phyloP scores from a whole-genome alignment of 169 alveolate species.

The Perkinsus marinus region DNA sequence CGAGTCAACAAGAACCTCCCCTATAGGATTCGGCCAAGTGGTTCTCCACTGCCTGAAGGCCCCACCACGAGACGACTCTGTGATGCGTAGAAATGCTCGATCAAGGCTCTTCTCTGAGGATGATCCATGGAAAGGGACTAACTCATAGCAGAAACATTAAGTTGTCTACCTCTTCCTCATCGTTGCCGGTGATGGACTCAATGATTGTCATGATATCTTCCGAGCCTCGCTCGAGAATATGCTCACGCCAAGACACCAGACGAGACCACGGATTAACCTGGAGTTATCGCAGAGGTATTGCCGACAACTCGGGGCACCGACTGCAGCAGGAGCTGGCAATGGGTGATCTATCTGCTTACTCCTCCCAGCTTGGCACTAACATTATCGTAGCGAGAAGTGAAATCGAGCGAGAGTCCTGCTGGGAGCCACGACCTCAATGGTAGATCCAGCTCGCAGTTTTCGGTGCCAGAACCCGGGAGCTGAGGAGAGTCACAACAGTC shows the following conservation, averaged over 20 bases:
- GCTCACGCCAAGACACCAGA: background rate
- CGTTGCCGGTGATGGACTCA: background rate
- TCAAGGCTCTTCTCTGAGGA: background rate
- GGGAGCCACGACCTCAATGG: background rate
- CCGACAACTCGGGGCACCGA: background rate
- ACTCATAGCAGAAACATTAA: background rate
- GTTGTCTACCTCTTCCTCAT: background rate
- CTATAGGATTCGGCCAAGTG: background rate
- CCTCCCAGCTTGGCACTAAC: background rate
- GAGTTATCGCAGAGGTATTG: background rate
- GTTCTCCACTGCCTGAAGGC: background rate
- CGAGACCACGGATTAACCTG: background rate
- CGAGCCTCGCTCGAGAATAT: background rate
- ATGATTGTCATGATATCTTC: background rate
- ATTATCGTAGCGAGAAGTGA: background rate
- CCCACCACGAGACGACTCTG: background rate
- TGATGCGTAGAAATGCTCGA: background rate
- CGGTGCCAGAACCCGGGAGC: background rate
- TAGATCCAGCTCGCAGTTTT: background rate
- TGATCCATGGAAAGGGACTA: background rate
- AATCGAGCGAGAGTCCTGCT: background rate
- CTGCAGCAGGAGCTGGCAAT: too few relatives aligned
- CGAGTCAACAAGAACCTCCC: background rate
- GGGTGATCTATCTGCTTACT: too few relatives aligned
- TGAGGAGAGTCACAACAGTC: background rate